Evolutionary conservation across 139 green algal genomes (phyloP), one percentile per base, ranked within the genome.

Genomic region (Eudorina sp.): DNA sequence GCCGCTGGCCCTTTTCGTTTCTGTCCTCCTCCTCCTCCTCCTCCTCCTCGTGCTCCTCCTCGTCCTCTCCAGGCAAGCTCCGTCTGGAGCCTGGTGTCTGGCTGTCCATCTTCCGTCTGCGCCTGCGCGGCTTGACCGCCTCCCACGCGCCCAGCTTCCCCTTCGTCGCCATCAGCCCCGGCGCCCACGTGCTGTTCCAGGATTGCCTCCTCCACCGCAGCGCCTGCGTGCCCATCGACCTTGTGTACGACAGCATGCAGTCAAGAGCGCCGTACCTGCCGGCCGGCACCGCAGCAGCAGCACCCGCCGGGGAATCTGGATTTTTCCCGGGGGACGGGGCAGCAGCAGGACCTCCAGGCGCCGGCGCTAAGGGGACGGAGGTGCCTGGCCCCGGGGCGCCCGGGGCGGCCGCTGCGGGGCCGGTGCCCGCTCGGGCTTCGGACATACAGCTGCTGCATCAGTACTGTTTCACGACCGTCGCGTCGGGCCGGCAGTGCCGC

Each of bases 131-230:
- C 40, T 43, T 80, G 2, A 60, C 72, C 27, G 19, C 72, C 41
- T 80, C 72, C 27, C 36, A 55, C 41, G 43, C 72, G 72, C 72
- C 72, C 40, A 60, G 41, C 41, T 80, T 80, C 45, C 72, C 72
- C 72, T 80, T 80, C 40, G 72, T 80, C 0, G 43, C 41, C 1
- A 40, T 43, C 40, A 80, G 72, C 41, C 40, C 66, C 34, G 31
- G 66, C 16, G 29, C 34, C 66, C 34, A 75, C 38, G 72, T 80
- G 21, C 41, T 60, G 13, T 80, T 80, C 18, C 72, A 38, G 41
- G 41, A 80, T 43, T 80, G 72, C 40, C 9, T 80, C 11, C 19
- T 80, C 41, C 72, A 80, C 72, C 43, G 72, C 25, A 55, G 25
- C 0, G 19, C 72, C 25, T 80, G 72, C 45, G 6, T 80, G 7